A percentile compares a stretch with the other conserved stretches of the same genome.
These are phyloP conservation scores for Clavulina sp. DNA, from an alignment of 768 basidiomycete genomes.

Conservation along the genomic window DNA sequence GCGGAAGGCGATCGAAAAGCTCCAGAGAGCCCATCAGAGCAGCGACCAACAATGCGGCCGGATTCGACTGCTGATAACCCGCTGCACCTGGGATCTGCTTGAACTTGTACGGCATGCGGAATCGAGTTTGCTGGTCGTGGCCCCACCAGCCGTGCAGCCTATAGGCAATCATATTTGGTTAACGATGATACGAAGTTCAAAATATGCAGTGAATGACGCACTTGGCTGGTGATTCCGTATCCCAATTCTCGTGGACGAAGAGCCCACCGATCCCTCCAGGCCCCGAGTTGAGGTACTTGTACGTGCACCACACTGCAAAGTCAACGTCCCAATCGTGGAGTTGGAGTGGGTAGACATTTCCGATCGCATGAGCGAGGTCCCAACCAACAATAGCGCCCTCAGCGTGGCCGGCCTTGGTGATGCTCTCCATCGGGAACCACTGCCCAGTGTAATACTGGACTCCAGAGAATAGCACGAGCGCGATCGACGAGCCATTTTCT, in stretches of 20 bases:
- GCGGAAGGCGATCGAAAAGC: slow-evolving; percentile 40
- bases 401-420: slow-evolving; percentile 48
- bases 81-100: slow-evolving; percentile 76
- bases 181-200: background rate
- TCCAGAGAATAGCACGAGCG: slow-evolving; percentile 82
- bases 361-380: slow-evolving; percentile 91
- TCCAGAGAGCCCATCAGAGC: slow-evolving; percentile 72
- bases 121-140: slow-evolving; percentile 70
- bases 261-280: slow-evolving; percentile 95
- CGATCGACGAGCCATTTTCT: slow-evolving; percentile 56
- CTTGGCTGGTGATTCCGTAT: slow-evolving; percentile 43
- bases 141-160: slow-evolving; percentile 99
- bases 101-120: slow-evolving; percentile 76
- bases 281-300: slow-evolving; percentile 94
- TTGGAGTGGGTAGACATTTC: slow-evolving; percentile 77
- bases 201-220: slow-evolving; percentile 16
- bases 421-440: slow-evolving; percentile 69
- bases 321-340: slow-evolving; percentile 91
- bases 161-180: background rate
- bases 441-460: slow-evolving; percentile 98
- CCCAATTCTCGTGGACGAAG: slow-evolving; percentile 75
- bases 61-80: slow-evolving; percentile 94
- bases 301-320: slow-evolving; percentile 98
- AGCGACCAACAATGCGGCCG: slow-evolving; percentile 60
- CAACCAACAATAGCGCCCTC: slow-evolving; percentile 90